Evolutionary conservation across 208 protist genomes (phyloP), one percentile per base, ranked within the genome.

Genomic region (Wallacemonas collosoma): DNA sequence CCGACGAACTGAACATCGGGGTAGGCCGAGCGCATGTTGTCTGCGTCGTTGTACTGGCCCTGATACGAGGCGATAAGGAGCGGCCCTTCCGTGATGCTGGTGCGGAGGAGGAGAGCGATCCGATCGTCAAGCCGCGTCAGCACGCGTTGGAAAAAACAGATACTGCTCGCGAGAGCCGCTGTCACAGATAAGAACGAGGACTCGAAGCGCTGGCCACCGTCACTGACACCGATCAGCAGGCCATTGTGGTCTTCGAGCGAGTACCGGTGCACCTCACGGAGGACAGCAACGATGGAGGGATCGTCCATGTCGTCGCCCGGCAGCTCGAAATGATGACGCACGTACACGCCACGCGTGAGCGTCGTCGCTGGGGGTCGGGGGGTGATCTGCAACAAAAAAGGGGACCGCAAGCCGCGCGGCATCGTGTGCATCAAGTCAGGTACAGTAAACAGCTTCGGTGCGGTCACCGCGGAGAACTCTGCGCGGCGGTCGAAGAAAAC

Each of bases 231-330:
- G 35, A 93, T 68, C 17, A 95, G 71, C 7, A 95, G 77, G 39
- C 90, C 90, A 53, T 86, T 73, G 71, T 95, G 90, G 47, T 95
- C 90, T 72, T 95, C 87, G 6, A 95, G 75, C 14, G 90, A 95
- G 75, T 95, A 95, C 35, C 88, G 84, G 71, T 95, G 90, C 36
- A 93, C 90, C 73, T 95, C 90, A 11, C 83, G 87, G 45, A 95
- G 72, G 1, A 95, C 79, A 3, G 83, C 80, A 12, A 95, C 79
- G 8, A 85, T 70, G 7, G 72, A 68, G 8, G 84, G 75, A 43
- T 93, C 78, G 11, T 84, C 82, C 47, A 85, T 86, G 53, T 89
- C 77, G 63, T 89, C 80, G 15, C 58, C 47, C 0, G 15, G 56
- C 8, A 95, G 73, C 1, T 75, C 58, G 69, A 95, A 95, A 15